phyloP scores from a whole-genome alignment of 2,329 filamentous ascomycete genomes.

The Scedosporium dehoogii region DNA sequence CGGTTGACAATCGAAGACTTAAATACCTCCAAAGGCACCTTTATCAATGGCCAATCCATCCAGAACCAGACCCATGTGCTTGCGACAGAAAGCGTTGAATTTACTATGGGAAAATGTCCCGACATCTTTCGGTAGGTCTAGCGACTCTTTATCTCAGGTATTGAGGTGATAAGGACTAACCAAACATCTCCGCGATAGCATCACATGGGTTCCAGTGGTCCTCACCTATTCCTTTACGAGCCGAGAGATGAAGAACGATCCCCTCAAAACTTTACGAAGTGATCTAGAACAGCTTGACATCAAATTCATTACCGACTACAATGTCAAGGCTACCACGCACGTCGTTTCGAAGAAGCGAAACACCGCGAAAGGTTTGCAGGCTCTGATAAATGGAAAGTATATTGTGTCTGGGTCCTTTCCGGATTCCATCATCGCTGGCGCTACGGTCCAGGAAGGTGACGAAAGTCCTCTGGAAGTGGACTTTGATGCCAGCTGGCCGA shows the following conservation, averaged over 20 bases:
- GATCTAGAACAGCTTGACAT: constrained; percentile 78
- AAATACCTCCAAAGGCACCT: constrained; percentile 75
- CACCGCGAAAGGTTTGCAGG: constrained; percentile 76
- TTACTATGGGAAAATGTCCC: constrained; percentile 64
- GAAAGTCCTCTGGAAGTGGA: constrained; percentile 60
- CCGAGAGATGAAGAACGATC: constrained; percentile 58
- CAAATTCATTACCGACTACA: constrained; percentile 69
- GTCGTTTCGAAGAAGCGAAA: constrained; percentile 85
- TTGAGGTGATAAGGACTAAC: background rate
- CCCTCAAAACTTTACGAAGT: constrained; percentile 50
- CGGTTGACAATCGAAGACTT: constrained; percentile 66
- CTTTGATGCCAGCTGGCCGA: constrained; percentile 71
- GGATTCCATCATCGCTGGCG: constrained; percentile 56
- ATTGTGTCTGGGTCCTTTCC: constrained; percentile 69
- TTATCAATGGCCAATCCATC: constrained; percentile 63
- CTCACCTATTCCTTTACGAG: constrained; percentile 70
- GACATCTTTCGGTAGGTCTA: constrained; percentile 45
- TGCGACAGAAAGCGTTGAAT: constrained; percentile 43
- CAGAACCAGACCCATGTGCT: constrained; percentile 51
- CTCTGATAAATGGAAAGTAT: constrained; percentile 68
- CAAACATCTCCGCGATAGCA: constrained; percentile 31
- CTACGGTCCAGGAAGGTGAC: constrained; percentile 40
- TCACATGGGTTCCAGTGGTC: constrained; percentile 73
- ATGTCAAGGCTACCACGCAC: constrained; percentile 66
- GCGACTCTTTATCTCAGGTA: background rate